Base-by-base conservation (phyloP, 2,329 filamentous ascomycete species). In the Leptographium radiaticola region DNA sequence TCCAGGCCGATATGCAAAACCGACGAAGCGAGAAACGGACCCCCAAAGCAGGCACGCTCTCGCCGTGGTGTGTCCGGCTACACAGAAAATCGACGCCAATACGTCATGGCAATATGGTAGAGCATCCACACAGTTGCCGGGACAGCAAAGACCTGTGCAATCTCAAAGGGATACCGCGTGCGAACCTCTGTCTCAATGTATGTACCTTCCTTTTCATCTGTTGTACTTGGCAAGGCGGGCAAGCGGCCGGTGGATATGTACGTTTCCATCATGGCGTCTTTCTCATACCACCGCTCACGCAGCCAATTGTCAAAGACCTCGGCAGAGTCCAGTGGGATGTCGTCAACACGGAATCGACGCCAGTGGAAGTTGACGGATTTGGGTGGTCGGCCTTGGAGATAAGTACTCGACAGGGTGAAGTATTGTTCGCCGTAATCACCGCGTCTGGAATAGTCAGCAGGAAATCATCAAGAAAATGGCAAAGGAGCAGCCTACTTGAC, bases 331-430 rank as follows among this genome's bases (percentile, higher is more conserved):
- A 95, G 76, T 0, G 91, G 91, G 45, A 98, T 95, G 20, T 89
- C 82, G 25, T 78, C 77, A 15, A 96, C 66, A 38, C 80, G 79
- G 68, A 95, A 96, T 11, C 89, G 83, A 52, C 93, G 82, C 89
- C 91, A 98, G 69, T 95, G 86, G 74, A 97, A 90, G 68, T 96
- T 97, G 63, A 97, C 90, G 1, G 89, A 95, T 66, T 90, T 95
- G 2, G 91, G 93, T 0, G 90, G 85, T 1, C 87, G 81, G 13
- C 93, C 90, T 66, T 93, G 81, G 58, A 96, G 84, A 65, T 93
- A 95, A 5, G 89, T 94, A 49, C 89, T 89, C 3, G 81, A 79
- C 5, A 98, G 75, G 0, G 87, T 90, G 68, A 94, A 97, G 62
- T 87, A 86, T 49, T 94, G 82, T 65, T 97, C 90, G n/a, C 91